phyloP scores from a whole-genome alignment of 257 asterid genomes.

The Buddleja alternifolia region DNA sequence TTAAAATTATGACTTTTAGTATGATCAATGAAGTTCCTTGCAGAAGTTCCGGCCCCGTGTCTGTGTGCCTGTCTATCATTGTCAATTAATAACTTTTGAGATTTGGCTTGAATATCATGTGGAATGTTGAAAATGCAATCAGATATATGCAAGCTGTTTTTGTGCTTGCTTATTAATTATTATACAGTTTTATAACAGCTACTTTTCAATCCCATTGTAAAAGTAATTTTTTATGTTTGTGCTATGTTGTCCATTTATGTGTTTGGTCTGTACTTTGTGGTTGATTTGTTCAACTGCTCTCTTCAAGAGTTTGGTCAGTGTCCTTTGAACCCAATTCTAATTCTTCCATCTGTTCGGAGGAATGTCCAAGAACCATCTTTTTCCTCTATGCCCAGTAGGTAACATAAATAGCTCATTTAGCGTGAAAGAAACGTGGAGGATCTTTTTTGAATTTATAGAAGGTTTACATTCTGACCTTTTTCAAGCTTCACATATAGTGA shows the following conservation, averaged over 20 bases:
- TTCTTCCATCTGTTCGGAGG: background rate
- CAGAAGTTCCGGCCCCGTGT: conserved; percentile 9
- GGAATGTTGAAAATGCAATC: background rate
- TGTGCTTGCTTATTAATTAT: conserved; percentile 1
- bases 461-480: background rate
- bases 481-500: background rate
- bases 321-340: background rate
- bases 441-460: background rate
- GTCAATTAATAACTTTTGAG: background rate
- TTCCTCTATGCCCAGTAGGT: background rate
- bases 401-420: background rate
- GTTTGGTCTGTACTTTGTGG: background rate
- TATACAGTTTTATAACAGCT: conserved; percentile 9
- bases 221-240: background rate
- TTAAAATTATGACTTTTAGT: background rate
- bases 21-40: background rate
- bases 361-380: background rate
- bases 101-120: conserved; percentile 15
- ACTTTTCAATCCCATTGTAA: background rate
- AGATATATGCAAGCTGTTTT: background rate
- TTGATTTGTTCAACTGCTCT: background rate
- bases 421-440: background rate
- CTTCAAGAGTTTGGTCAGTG: background rate
- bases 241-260: background rate
- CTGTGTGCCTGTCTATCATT: conserved; percentile 16